Evolutionary conservation across 2,329 filamentous ascomycete genomes (phyloP), one percentile per base, ranked within the genome.

Genomic region (Claviceps capensis): DNA sequence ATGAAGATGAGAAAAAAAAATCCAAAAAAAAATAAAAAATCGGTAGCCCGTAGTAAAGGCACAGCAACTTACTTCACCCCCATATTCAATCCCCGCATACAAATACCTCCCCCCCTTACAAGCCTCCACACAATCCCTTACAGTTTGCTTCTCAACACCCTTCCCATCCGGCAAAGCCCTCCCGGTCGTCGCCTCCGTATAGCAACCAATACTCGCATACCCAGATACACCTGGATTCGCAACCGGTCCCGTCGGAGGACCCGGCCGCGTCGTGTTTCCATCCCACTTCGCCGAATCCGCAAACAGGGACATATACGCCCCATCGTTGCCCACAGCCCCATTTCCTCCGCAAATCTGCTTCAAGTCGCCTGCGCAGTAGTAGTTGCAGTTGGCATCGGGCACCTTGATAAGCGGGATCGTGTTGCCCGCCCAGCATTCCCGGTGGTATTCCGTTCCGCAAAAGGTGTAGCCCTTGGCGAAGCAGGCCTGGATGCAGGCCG

Each of bases 381-480:
- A 78, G 62, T 75, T 74, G 63, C 78, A 81, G 55, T 77, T 67
- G 4, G 49, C 58, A 3, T 75, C 70, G 17, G 64, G 63, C 1
- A 74, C 73, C 55, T 71, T 64, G 13, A 67, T 59, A 0, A 59
- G 63, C 0, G 76, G 76, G 23, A 76, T 67, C 0, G 58, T 68
- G 26, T 71, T 70, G 1, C 78, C 77, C 17, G 66, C 75, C 77
- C 77, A 81, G 58, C 77, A 79, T 57, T 81, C 76, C 13, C 63
- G 58, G 17, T 70, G 64, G 54, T 78, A 78, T 50, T 77, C 67
- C 0, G 72, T 74, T 2, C 68, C 75, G 5, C 74, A 76, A 55
- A 74, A 77, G 0, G 60, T 57, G 13, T 65, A 67, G 1, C 65
- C 63, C 4, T 57, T 59, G 0, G 51, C 58, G 1, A 61, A 63